Percentiles rank a stretch among this genome's conserved stretches.
Conservation (phyloP, 768 basidiomycete species). For the Lentinula sp. region DNA sequence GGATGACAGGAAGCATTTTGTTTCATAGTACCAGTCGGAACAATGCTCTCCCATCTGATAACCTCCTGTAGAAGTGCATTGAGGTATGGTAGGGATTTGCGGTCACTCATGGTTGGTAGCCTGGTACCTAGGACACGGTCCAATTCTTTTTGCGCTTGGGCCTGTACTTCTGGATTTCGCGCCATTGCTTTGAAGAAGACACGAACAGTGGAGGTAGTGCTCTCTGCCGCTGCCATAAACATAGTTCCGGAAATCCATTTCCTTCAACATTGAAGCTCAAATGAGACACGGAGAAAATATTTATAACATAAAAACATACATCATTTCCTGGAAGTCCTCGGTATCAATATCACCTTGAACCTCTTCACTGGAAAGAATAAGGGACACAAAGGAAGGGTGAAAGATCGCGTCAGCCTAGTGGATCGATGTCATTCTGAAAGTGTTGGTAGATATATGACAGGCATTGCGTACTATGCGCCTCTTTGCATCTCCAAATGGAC, state of each 20-base stretch:
- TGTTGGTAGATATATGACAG: not conserved
- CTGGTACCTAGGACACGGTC: not conserved
- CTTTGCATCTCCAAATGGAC: not conserved
- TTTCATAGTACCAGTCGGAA: not conserved
- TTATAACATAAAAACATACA: not conserved
- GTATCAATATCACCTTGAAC: not conserved
- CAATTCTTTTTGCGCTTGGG: not conserved
- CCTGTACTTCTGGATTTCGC: not conserved
- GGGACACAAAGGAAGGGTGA: not conserved
- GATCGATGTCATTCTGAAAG: too few species aligned
- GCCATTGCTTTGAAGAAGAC: not conserved
- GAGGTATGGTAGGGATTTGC: not conserved
- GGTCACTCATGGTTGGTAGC: not conserved
- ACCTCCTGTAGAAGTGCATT: not conserved
- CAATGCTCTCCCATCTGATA: not conserved
- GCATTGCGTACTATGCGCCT: not conserved
- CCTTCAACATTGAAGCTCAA: not conserved
- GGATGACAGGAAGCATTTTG: not conserved
- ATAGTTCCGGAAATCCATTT: not conserved
- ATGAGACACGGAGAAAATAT: not conserved
- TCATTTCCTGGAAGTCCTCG: not conserved
- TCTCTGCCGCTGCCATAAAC: not conserved
- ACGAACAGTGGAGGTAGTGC: not conserved
- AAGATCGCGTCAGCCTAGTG: not conserved
- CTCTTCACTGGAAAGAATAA: not conserved